phyloP scores from a whole-genome alignment of 2,329 filamentous ascomycete species.

The Tolypocladium endophyticum region DNA sequence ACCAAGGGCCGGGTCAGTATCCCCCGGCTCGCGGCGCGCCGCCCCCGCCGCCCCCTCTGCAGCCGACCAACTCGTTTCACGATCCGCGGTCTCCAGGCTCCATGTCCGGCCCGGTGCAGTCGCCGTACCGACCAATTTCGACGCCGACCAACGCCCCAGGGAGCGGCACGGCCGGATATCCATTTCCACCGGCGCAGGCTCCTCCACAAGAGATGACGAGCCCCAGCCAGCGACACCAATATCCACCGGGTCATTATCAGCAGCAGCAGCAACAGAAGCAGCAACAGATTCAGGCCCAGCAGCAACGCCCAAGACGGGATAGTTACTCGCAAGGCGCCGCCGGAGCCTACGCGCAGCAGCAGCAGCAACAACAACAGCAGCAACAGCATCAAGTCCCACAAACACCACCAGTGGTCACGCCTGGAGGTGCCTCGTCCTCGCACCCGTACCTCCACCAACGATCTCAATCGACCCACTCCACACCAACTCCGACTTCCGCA shows the following conservation, averaged over 20 bases:
- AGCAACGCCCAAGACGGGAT: slow-evolving; percentile 28
- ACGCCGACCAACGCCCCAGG: slow-evolving; percentile 27
- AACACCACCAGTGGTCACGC: slow-evolving; percentile 37
- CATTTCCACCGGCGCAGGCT: slow-evolving; percentile 35
- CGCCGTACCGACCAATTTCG: slow-evolving; percentile 39
- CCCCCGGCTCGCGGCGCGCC: slow-evolving; percentile 29
- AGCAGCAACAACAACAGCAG: slow-evolving; percentile 21
- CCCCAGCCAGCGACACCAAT: slow-evolving; percentile 41
- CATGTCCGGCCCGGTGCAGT: slow-evolving; percentile 22
- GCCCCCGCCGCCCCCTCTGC: slow-evolving; percentile 25
- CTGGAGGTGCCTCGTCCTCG: slow-evolving; percentile 18
- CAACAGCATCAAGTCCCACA: slow-evolving; percentile 28
- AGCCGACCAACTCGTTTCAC: slow-evolving; percentile 30
- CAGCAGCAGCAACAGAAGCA: slow-evolving; percentile 30
- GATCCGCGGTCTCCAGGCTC: slow-evolving; percentile 40
- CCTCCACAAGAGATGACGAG: slow-evolving; percentile 31
- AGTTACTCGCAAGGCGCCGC: slow-evolving; percentile 31
- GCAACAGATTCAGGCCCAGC: slow-evolving; percentile 18
- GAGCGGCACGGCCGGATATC: slow-evolving; percentile 33
- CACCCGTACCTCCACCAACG: slow-evolving; percentile 33
- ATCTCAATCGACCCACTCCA: slow-evolving; percentile 49
- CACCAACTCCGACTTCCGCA: slow-evolving; percentile 50
- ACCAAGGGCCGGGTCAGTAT: slow-evolving; percentile 30
- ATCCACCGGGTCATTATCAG: slow-evolving; percentile 30
- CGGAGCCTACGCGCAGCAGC: slow-evolving; percentile 30